Percentiles rank a stretch among this genome's conserved stretches.
Evolutionary conservation across 495 filamentous ascomycete genomes (phyloP).

Genomic region (Podospora pseudoanserina): DNA sequence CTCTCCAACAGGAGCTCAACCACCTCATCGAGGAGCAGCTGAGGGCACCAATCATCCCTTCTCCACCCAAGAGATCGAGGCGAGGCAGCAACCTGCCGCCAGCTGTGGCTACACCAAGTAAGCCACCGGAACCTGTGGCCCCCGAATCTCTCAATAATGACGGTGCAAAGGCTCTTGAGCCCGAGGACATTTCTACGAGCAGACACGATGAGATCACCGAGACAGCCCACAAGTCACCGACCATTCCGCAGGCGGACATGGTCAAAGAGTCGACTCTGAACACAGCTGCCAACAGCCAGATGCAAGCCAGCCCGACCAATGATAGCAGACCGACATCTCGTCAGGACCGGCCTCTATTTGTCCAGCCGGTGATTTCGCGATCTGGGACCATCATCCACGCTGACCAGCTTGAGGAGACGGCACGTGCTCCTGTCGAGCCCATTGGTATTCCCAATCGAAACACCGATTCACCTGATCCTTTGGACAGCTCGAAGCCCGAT

Average conservation of each 20-base stretch:
- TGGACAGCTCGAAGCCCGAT: background rate
- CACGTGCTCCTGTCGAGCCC: background rate
- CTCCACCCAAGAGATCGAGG: constrained; percentile 14
- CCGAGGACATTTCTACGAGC: background rate
- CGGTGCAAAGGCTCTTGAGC: constrained; percentile 7
- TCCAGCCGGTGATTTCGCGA: constrained; percentile 6
- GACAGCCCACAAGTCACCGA: background rate
- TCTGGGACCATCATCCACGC: constrained; percentile 1
- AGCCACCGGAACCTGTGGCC: background rate
- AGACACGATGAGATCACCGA: background rate
- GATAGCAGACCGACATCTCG: background rate
- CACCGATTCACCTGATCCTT: background rate
- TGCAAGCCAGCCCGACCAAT: background rate
- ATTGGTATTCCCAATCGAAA: background rate
- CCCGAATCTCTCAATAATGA: constrained; percentile 5
- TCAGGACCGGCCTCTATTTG: background rate
- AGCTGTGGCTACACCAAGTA: background rate
- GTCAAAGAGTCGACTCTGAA: background rate
- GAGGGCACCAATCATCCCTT: constrained; percentile 21
- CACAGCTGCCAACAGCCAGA: background rate
- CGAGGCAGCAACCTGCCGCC: constrained; percentile 6
- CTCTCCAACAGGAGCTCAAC: constrained; percentile 32
- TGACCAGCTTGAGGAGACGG: background rate
- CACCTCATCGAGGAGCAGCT: constrained; percentile 36
- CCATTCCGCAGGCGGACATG: constrained; percentile 6